These are phyloP conservation scores for Ottelia alismoides DNA, from an alignment of 106 monocot species.

Conservation along the genomic window DNA sequence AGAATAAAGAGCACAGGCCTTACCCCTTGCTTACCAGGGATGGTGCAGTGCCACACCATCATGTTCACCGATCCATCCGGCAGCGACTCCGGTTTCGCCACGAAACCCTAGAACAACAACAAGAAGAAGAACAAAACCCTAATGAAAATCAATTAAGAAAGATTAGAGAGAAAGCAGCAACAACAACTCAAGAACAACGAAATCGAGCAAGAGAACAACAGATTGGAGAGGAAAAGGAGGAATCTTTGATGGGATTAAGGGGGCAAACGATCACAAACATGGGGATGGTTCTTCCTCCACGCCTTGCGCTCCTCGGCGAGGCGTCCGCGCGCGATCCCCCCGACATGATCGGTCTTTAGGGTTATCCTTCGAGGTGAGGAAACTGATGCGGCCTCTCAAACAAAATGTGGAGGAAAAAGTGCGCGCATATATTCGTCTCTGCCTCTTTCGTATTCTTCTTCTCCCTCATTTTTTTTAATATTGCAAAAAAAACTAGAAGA, in stretches of 20 bases:
- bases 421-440: too few relatives aligned
- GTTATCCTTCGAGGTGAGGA: too few relatives aligned
- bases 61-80: constrained; percentile 70
- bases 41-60: constrained; percentile 83
- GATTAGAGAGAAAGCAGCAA: neutral
- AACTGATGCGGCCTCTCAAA: too few relatives aligned
- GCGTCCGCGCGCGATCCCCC: constrained; percentile 69
- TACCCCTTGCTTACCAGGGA: constrained; percentile 90
- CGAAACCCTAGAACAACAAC: constrained; percentile 50
- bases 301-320: constrained; percentile 83
- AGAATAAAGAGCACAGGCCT: too few relatives aligned
- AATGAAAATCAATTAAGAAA: too few relatives aligned
- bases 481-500: too few relatives aligned
- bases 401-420: too few relatives aligned
- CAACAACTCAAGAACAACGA: neutral
- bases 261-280: constrained; percentile 19
- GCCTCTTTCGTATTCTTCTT: too few relatives aligned
- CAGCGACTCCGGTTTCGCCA: constrained; percentile 71
- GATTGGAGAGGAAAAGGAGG: neutral
- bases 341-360: too few relatives aligned
- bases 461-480: too few relatives aligned
- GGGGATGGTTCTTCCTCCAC: constrained; percentile 85
- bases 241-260: too few relatives aligned
- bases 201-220: neutral
- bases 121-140: neutral